A percentile compares a stretch with the other conserved stretches of the same genome.
Evolutionary conservation across 208 protist species (phyloP).

Genomic region (Phytomonas sp.): DNA sequence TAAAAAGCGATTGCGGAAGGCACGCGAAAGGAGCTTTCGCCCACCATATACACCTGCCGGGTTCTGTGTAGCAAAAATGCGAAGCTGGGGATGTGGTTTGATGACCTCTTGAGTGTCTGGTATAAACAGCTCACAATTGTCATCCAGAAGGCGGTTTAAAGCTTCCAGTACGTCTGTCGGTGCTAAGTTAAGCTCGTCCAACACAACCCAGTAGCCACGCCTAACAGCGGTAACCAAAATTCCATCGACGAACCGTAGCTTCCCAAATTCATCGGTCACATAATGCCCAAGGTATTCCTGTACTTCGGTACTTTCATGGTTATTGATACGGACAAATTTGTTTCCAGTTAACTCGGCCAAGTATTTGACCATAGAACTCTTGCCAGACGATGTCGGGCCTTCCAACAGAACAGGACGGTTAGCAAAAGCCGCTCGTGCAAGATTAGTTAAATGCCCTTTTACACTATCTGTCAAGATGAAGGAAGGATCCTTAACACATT

Average conservation of each 20-base stretch:
- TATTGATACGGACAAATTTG: slow-evolving; percentile 99
- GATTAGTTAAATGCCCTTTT: slow-evolving; percentile 87
- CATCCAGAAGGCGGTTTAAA: slow-evolving; percentile 99
- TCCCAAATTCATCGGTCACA: slow-evolving; percentile 92
- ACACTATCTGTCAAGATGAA: slow-evolving; percentile 97
- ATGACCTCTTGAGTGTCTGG: slow-evolving; percentile 98
- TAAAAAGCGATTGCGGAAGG: slow-evolving; percentile 99
- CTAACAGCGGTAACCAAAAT: slow-evolving; percentile 95
- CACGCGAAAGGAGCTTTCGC: slow-evolving; percentile 98
- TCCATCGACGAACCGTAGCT: slow-evolving; percentile 96
- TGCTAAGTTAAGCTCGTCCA: slow-evolving; percentile 99
- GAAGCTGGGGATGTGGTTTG: slow-evolving; percentile 97
- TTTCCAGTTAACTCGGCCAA: slow-evolving; percentile 97
- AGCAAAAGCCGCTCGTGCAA: slow-evolving; percentile 92
- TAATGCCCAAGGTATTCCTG: slow-evolving; percentile 99
- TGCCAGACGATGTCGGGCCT: slow-evolving; percentile 97
- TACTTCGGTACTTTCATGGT: slow-evolving; percentile 99
- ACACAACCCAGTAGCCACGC: slow-evolving; percentile 99
- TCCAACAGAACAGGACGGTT: slow-evolving; percentile 98
- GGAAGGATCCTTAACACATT: slow-evolving; percentile 39
- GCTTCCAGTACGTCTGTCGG: slow-evolving; percentile 99
- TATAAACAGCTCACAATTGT: slow-evolving; percentile 99
- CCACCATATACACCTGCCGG: slow-evolving; percentile 96
- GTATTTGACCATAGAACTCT: slow-evolving; percentile 99
- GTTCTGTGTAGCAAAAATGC: slow-evolving; percentile 99